Conservation (phyloP, 305 asterid species). For the Plantago coronopus region DNA sequence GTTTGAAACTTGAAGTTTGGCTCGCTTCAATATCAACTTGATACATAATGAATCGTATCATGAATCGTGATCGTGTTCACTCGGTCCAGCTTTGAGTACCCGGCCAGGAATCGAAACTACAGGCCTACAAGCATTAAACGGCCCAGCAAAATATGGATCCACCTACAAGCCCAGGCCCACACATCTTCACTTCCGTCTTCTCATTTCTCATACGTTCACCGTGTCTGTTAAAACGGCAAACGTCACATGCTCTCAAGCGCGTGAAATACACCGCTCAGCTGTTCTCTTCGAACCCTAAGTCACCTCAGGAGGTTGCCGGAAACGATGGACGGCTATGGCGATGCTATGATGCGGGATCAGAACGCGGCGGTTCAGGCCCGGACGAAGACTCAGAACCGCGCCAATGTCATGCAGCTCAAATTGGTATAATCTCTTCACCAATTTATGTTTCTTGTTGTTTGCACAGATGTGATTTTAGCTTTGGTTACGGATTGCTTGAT, state of each 20-base stretch:
- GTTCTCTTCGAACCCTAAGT: slow-evolving; percentile 18
- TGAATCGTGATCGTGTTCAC: too few relatives aligned
- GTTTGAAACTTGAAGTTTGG: too few relatives aligned
- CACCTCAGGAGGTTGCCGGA: slow-evolving; percentile 11
- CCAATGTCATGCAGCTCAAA: slow-evolving; percentile 91
- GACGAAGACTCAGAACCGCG: slow-evolving; percentile 87
- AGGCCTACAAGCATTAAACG: background rate
- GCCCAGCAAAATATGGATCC: background rate
- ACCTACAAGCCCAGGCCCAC: background rate
- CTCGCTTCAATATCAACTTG: too few relatives aligned
- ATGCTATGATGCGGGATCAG: slow-evolving; percentile 82
- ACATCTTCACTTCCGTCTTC: background rate
- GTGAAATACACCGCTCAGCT: background rate
- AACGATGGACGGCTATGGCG: slow-evolving; percentile 83
- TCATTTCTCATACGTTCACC: background rate
- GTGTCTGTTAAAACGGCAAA: background rate
- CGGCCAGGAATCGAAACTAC: too few relatives aligned
- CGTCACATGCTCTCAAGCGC: background rate
- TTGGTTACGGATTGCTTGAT: slow-evolving; percentile 7
- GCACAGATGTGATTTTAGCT: slow-evolving; percentile 8
- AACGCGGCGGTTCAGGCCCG: slow-evolving; percentile 94
- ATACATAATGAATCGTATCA: too few relatives aligned
- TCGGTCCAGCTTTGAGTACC: too few relatives aligned
- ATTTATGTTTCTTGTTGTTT: background rate
- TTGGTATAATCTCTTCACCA: slow-evolving; percentile 38